These are phyloP conservation scores for Cyclaneusma minus DNA, from an alignment of 2,329 filamentous ascomycete species.

Conservation along the genomic window DNA sequence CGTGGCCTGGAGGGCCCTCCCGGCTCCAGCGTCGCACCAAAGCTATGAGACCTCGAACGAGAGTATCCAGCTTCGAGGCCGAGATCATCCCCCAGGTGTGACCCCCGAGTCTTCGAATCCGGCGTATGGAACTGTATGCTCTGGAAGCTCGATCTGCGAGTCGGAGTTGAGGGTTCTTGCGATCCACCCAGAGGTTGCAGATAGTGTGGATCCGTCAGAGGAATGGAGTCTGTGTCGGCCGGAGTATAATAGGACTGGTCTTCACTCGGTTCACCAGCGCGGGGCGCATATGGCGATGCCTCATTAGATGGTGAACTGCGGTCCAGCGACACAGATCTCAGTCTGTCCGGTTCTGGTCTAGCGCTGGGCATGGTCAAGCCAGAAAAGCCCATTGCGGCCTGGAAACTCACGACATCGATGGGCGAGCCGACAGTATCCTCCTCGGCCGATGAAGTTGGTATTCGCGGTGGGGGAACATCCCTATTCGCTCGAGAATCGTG, in stretches of 20 bases:
- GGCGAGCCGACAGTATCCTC: conserved; percentile 12
- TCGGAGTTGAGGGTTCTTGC: conserved; percentile 17
- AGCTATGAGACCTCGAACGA: conserved; percentile 34
- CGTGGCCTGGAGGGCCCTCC: conserved; percentile 28
- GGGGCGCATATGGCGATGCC: conserved; percentile 12
- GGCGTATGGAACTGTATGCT: conserved; percentile 33
- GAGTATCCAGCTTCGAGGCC: conserved; percentile 40
- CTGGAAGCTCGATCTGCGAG: conserved; percentile 32
- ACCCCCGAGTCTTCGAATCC: conserved; percentile 21
- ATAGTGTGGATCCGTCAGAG: conserved; percentile 39
- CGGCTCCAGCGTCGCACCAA: conserved; percentile 39
- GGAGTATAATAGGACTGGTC: conserved; percentile 18
- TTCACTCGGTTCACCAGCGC: conserved; percentile 8
- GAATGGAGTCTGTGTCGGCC: conserved; percentile 39
- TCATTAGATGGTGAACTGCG: too few species aligned
- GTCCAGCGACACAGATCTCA: too few species aligned
- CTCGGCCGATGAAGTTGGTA: too few species aligned
- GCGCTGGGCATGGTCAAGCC: conserved; percentile 18
- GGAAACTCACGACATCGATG: conserved; percentile 16
- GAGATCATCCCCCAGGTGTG: conserved; percentile 44
- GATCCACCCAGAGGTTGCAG: conserved; percentile 40
- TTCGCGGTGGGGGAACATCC: too few species aligned
- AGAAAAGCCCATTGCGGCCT: conserved; percentile 18
- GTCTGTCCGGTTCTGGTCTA: too few species aligned
- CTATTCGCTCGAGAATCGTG: too few species aligned